A percentile compares a stretch with the other conserved stretches of the same genome.
Conservation (phyloP, 805 yeast genomes). For the Monosporozyma yasuniensis region DNA sequence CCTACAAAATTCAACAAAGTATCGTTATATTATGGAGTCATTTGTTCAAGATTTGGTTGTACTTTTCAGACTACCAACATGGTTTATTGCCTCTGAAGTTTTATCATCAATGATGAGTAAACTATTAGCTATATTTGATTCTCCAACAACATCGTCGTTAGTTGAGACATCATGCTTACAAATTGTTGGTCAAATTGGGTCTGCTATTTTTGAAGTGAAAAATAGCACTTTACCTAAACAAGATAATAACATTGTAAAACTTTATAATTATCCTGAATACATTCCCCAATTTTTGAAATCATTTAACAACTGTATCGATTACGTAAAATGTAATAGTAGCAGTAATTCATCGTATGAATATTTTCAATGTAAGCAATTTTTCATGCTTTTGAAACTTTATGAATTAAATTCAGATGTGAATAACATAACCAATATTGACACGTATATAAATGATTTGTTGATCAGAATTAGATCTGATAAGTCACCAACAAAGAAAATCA, state of each 20-base stretch:
- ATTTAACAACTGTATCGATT: constrained; percentile 12
- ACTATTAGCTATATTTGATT: constrained; percentile 33
- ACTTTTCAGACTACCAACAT: constrained; percentile 47
- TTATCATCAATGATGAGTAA: constrained; percentile 38
- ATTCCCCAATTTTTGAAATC: constrained; percentile 11
- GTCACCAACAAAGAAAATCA: neutral
- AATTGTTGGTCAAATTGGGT: constrained; percentile 52
- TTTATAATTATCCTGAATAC: constrained; percentile 20
- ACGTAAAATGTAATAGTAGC: neutral
- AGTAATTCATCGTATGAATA: constrained; percentile 7
- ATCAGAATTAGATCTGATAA: neutral
- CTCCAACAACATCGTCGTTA: constrained; percentile 30
- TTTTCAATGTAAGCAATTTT: constrained; percentile 15
- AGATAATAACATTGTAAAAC: constrained; percentile 14
- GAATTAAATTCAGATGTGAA: constrained; percentile 4
- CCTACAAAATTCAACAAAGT: constrained; percentile 22
- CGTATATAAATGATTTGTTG: neutral
- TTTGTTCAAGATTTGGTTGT: constrained; percentile 48
- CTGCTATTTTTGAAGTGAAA: constrained; percentile 33
- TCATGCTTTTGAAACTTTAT: constrained; percentile 9
- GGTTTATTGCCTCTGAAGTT: constrained; percentile 50
- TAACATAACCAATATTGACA: neutral
- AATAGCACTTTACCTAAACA: constrained; percentile 12
- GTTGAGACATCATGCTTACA: constrained; percentile 50
- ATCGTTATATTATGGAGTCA: constrained; percentile 39